Conservation (phyloP, 1,139 yeast genomes). For the Nematodospora anomalae region DNA sequence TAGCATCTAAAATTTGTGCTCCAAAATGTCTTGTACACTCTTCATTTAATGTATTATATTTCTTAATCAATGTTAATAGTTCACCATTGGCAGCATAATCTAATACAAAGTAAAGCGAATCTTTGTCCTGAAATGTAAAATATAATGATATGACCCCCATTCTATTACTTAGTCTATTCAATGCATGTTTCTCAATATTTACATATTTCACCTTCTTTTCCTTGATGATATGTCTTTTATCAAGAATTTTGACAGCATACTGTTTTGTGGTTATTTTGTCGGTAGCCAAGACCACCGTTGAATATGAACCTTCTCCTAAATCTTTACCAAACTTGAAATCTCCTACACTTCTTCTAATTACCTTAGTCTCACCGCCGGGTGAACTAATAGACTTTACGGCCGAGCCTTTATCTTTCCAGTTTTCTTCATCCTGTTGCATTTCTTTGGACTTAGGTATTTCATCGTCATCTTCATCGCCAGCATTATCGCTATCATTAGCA, state of each 20-base stretch:
- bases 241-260: conserved; percentile 89
- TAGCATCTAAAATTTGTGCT: conserved; percentile 63
- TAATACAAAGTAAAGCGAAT: conserved; percentile 83
- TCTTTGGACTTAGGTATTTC: conserved; percentile 8
- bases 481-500: conserved; percentile 11
- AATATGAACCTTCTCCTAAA: conserved; percentile 95
- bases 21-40: conserved; percentile 72
- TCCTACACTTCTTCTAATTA: conserved; percentile 62
- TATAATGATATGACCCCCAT: conserved; percentile 80
- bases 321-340: conserved; percentile 87
- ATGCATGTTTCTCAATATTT: conserved; percentile 90
- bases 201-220: conserved; percentile 96
- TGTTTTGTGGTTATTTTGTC: conserved; percentile 71
- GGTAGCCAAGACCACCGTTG: conserved; percentile 86
- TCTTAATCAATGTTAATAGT: conserved; percentile 72
- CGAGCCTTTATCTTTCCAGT: conserved; percentile 43
- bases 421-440: conserved; percentile 16
- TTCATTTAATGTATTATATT: conserved; percentile 76
- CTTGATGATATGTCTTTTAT: conserved; percentile 89
- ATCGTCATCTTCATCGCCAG: conserved; percentile 7
- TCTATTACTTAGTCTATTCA: conserved; percentile 73
- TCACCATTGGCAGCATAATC: conserved; percentile 96
- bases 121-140: conserved; percentile 92
- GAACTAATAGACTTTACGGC: conserved; percentile 30
- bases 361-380: conserved; percentile 15